Evolutionary conservation across 345 rosid genomes (phyloP).

Genomic region (Eucalyptus erythrocorys): DNA sequence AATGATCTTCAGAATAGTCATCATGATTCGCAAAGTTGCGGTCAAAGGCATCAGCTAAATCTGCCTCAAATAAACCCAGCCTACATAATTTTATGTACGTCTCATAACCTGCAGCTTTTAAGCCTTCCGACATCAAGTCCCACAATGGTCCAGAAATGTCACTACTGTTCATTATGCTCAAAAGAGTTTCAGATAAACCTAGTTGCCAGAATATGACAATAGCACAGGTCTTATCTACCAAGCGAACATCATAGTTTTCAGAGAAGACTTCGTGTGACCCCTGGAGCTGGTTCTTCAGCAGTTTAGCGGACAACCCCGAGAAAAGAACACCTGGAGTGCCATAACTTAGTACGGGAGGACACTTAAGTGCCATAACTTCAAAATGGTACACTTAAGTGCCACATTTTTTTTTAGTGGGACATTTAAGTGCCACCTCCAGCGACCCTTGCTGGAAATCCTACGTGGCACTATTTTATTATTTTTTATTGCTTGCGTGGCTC

Average conservation of each 20-base stretch:
- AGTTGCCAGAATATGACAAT: constrained; percentile 55
- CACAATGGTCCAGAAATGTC: constrained; percentile 27
- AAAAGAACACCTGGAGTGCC: no score
- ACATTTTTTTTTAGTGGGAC: no score
- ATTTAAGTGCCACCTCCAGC: no score
- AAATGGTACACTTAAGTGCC: no score
- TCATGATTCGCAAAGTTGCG: constrained; percentile 22
- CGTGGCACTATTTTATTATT: no score
- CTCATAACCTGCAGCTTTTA: constrained; percentile 44
- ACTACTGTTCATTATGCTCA: constrained; percentile 26
- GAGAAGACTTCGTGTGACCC: constrained; percentile 37
- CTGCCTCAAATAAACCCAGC: constrained; percentile 52
- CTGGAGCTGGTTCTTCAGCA: constrained; percentile 49
- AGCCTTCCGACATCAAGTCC: constrained; percentile 67
- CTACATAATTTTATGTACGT: constrained; percentile 55
- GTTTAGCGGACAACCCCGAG: constrained; percentile 44
- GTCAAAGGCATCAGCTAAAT: constrained; percentile 54
- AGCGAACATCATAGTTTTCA: constrained; percentile 38
- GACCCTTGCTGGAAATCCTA: no score
- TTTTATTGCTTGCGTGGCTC: no score
- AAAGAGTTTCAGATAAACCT: constrained; percentile 28
- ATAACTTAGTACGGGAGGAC: no score
- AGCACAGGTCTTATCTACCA: constrained; percentile 65
- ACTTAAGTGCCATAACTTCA: no score
- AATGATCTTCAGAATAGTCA: constrained; percentile 5